Evolutionary conservation across 768 basidiomycete genomes (phyloP), one percentile per base, ranked within the genome.

Genomic region (Leucogyrophana mollusca): DNA sequence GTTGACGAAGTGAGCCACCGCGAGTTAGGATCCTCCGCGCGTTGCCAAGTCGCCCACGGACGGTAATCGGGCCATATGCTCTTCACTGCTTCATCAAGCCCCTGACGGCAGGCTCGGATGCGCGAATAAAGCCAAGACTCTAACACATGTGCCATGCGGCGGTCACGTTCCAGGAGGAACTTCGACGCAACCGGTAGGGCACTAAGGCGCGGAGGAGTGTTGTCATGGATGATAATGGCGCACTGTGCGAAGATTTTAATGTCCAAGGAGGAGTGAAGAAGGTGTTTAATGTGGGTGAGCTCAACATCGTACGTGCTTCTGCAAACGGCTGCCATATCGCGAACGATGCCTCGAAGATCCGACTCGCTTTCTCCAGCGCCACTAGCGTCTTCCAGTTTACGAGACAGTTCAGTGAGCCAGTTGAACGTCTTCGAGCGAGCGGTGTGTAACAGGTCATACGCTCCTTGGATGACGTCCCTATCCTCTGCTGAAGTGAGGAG

Each of bases 311-410:
- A 63, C 0, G 54, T 62, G 16, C 60, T 56, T 17, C 74, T 62
- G 53, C 76, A 77, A 13, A 63, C 62, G 2, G 61, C 57, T 1
- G 73, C 73, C 24, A 66, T 59, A 37, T 72, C 69, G 23, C 67
- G 60, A 20, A 72, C n/a, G n/a, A n/a, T n/a, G n/a, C n/a, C 50
- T 13, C 58, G 62, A 9, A 42, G 47, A 32, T 58, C 52, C 16
- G 52, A 23, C 2, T 60, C 20, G 7, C 52, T 42, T 16, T 13
- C 34, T 8, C 49, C 37, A 2, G 6, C 21, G 8, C 55, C 53
- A 6, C 40, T 47, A 16, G 50, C 34, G 2, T 18, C 7, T 13
- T 57, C 50, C 13, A 66, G 50, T 25, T 60, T 64, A 1, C 21
- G n/a, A 0, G 53, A 49, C 4, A 75, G 47, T n/a, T 74, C 53